phyloP scores from a whole-genome alignment of 306 rosid species.

The Adenanthera pavonina region DNA sequence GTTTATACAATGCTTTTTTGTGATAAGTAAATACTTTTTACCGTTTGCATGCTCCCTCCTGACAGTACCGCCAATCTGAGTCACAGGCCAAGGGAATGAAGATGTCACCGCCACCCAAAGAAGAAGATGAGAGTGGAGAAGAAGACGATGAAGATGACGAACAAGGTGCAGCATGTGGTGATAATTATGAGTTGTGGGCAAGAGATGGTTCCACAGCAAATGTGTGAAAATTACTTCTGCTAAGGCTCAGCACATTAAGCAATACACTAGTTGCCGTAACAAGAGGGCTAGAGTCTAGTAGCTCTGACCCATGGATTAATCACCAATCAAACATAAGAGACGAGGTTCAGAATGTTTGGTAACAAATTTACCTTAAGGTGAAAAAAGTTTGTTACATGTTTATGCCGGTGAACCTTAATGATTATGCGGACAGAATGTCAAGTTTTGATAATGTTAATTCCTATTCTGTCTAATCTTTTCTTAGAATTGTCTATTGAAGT shows the following conservation, averaged over 20 bases:
- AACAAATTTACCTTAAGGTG: slow-evolving; percentile 36
- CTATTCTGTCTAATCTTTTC: slow-evolving; percentile 46
- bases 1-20: slow-evolving; percentile 27
- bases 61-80: slow-evolving; percentile 81
- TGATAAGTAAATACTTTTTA: slow-evolving; percentile 34
- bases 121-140: slow-evolving; percentile 54
- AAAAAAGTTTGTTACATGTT: slow-evolving; percentile 46
- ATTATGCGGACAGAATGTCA: slow-evolving; percentile 54
- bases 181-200: slow-evolving; percentile 59
- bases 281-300: slow-evolving; percentile 63
- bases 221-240: slow-evolving; percentile 75
- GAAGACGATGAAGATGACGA: slow-evolving; percentile 63
- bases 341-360: slow-evolving; percentile 40
- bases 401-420: slow-evolving; percentile 53
- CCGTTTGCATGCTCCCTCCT: slow-evolving; percentile 38
- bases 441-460: slow-evolving; percentile 56
- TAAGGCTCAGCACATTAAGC: slow-evolving; percentile 71
- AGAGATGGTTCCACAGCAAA: slow-evolving; percentile 73
- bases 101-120: slow-evolving; percentile 76
- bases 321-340: slow-evolving; percentile 33
- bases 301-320: slow-evolving; percentile 37
- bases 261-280: slow-evolving; percentile 68
- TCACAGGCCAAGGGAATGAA: slow-evolving; percentile 79
- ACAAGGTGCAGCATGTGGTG: slow-evolving; percentile 66
- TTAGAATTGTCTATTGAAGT: slow-evolving; percentile 48